Base-by-base conservation (phyloP, 208 protist genomes). In the Hexamita inflata region DNA sequence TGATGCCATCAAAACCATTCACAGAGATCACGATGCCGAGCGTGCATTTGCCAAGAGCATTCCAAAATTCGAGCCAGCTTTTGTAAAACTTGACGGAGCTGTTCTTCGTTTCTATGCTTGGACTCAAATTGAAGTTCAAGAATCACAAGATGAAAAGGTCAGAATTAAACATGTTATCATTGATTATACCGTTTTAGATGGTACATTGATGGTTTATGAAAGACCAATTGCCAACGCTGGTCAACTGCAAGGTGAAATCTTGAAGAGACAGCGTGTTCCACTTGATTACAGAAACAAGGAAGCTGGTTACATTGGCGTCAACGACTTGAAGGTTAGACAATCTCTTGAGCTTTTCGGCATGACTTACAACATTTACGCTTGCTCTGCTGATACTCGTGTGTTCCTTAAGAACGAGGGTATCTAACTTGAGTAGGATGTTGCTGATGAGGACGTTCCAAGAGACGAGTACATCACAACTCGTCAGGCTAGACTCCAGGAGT, bases 31-130 rank as follows among this genome's bases (percentile, higher is more conserved):
- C n/a, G 73, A 40, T 58, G 29, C 15, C 7, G 77, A 45, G 34
- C 45, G 77, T n/a, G 15, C 1, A 1, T 7, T 75, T 11, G 59
- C 42, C 49, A 0, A 7, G 0, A 1, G 29, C 29, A 29, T 76
- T 26, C 30, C 0, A 30, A 19, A 45, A 28, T 42, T n/a, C 65
- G 15, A 76, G 38, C 90, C 92, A 78, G 85, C 84, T 38, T 93
- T 89, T 89, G 83, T 91, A 13, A 89, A 87, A 24, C 80, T 94
- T 57, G 90, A 94, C 75, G 80, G 90, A 66, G 92, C 94, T 73
- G 90, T 93, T 19, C 86, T 97, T 34, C 86, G 91, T 61, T 97
- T 94, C 80, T 91, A 91, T 75, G 91, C 82, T 35, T 96, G 90
- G 81, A 94, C 94, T 82, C 81, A 88, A 39, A 92, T 95, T 83